phyloP scores from a whole-genome alignment of 2,329 filamentous ascomycete species.

The Fusarium acutatum region DNA sequence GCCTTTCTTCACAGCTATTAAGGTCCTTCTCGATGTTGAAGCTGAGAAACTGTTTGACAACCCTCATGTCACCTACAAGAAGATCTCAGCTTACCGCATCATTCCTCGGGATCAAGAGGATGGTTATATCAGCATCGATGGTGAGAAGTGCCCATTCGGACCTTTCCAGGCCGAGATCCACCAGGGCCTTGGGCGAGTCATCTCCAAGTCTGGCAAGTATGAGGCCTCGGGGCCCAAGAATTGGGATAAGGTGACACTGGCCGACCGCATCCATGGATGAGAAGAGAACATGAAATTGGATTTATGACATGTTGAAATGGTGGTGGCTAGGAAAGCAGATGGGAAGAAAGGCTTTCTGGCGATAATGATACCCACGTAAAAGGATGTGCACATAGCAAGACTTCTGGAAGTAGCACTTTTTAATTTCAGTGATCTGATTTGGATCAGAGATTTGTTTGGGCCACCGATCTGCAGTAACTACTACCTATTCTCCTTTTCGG shows the following conservation, averaged over 20 bases:
- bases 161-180: slow-evolving; percentile 94
- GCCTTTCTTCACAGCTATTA: slow-evolving; percentile 69
- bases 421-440: background rate
- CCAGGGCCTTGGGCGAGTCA: slow-evolving; percentile 80
- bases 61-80: slow-evolving; percentile 79
- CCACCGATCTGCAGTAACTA: background rate
- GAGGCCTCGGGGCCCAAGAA: slow-evolving; percentile 67
- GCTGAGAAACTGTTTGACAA: slow-evolving; percentile 82
- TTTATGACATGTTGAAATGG: background rate
- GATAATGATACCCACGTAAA: slow-evolving; percentile 39
- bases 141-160: slow-evolving; percentile 85
- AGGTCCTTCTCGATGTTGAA: slow-evolving; percentile 76
- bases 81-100: slow-evolving; percentile 87
- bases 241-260: slow-evolving; percentile 56
- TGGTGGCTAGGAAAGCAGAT: background rate
- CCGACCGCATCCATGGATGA: slow-evolving; percentile 43
- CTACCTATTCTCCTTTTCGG: background rate
- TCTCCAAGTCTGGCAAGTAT: slow-evolving; percentile 79
- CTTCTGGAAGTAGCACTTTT: background rate
- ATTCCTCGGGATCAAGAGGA: slow-evolving; percentile 74
- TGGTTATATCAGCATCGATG: slow-evolving; percentile 94
- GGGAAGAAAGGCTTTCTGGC: slow-evolving; percentile 1
- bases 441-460: background rate
- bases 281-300: background rate
- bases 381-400: slow-evolving; percentile 3